Evolutionary conservation across 192 early-diverging fungal species (phyloP), one percentile per base, ranked within the genome.

Genomic region (Coemansia sp.): DNA sequence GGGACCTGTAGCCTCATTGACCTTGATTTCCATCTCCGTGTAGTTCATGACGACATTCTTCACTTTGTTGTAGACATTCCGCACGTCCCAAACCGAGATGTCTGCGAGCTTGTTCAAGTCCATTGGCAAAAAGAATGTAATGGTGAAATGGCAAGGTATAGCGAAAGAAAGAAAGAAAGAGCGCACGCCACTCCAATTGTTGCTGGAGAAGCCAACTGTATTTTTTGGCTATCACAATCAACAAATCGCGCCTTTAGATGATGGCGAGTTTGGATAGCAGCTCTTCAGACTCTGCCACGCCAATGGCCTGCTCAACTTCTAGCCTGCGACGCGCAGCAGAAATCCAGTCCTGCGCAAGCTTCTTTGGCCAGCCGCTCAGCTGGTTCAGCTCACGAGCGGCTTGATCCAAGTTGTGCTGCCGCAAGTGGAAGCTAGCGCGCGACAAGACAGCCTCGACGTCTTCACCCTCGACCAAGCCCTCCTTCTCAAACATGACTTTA

Each of bases 351-450:
- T 82, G 67, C 15, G 93, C 89, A 46, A 98, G 74, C 63, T 75
- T 81, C 73, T 90, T 89, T 14, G 91, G 85, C 96, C 96, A 98
- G 8, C 96, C 94, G 40, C 73, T 86, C 44, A 98, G 78, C 74
- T 95, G 93, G 78, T 97, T 97, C 60, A 97, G 71, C 70, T 98
- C 94, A 64, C 96, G 84, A 12, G 91, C 76, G 10, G 94, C 94
- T 56, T 76, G 75, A 42, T 97, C 94, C 56, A 98, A 68, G 72
- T 98, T 91, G 19, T 86, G 84, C 53, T 84, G 83, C 53, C 80
- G 60, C 55, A 98, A 76, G 71, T 90, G 88, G 72, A 86, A 85
- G 58, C 88, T 78, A 8, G 88, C 68, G 24, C 96, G 86, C 7
- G 93, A 85, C 41, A 96, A 74, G 26, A 93, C 78, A 9, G 94